Evolutionary conservation across 495 filamentous ascomycete genomes (phyloP).

Genomic region (Aspergillus nidulans): DNA sequence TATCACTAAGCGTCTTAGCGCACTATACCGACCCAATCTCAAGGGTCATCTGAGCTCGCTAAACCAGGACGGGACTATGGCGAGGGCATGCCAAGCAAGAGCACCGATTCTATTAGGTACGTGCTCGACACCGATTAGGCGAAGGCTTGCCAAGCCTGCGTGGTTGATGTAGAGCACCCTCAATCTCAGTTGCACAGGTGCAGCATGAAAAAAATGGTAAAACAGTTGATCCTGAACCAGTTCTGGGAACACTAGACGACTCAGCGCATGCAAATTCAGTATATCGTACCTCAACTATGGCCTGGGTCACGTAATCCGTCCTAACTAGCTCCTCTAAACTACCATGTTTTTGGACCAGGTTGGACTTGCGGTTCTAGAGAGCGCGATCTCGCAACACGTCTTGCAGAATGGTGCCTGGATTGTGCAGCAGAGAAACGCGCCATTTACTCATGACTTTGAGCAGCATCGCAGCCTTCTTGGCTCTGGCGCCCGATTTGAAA

Average conservation of each 20-base stretch:
- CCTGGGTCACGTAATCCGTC: neutral
- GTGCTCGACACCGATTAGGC: neutral
- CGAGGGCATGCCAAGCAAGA: constrained; percentile 3
- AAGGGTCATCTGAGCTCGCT: neutral
- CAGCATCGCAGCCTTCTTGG: neutral
- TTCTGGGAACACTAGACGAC: neutral
- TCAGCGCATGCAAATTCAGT: neutral
- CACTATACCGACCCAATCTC: neutral
- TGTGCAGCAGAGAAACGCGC: neutral
- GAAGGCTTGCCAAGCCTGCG: neutral
- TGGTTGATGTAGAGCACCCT: neutral
- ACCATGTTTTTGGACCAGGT: neutral
- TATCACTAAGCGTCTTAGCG: constrained; percentile 6
- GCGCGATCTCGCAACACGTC: neutral
- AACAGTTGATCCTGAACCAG: neutral
- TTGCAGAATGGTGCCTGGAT: constrained; percentile 9
- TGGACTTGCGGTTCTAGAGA: neutral
- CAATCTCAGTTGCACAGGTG: constrained; percentile 3
- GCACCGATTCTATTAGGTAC: constrained; percentile 7
- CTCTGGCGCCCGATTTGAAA: neutral
- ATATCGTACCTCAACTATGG: neutral
- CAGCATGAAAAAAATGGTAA: constrained; percentile 1
- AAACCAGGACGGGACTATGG: constrained; percentile 6
- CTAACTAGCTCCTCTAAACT: neutral
- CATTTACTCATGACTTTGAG: neutral